These are phyloP conservation scores for Lentinula guzmanii DNA, from an alignment of 768 basidiomycete species.

Conservation along the genomic window DNA sequence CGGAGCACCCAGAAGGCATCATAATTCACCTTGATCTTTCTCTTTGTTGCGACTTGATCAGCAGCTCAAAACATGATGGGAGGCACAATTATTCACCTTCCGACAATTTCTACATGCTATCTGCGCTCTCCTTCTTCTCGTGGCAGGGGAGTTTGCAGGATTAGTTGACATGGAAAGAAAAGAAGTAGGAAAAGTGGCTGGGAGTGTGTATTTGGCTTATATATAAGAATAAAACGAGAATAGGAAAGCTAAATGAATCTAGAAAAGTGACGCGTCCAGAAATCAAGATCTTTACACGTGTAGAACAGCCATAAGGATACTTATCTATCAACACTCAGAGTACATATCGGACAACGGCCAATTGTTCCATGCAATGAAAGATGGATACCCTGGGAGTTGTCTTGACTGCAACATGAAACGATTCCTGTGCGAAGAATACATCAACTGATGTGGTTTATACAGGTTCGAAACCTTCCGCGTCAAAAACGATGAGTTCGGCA, in stretches of 20 bases:
- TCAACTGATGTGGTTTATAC: slow-evolving; percentile 1
- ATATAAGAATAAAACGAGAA: slow-evolving; percentile 1
- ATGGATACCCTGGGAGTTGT: slow-evolving; percentile 2
- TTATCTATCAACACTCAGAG: neutral
- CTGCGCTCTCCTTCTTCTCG: slow-evolving; percentile 29
- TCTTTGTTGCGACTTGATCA: neutral
- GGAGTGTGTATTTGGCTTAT: neutral
- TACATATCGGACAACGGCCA: neutral
- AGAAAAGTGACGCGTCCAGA: slow-evolving; percentile 4
- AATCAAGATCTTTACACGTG: slow-evolving; percentile 10
- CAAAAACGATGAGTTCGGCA: neutral
- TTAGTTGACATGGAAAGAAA: neutral
- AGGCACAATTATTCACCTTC: slow-evolving; percentile 22
- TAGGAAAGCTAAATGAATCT: neutral
- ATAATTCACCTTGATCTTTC: slow-evolving; percentile 44
- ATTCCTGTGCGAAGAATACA: slow-evolving; percentile 3
- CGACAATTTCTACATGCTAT: slow-evolving; percentile 55
- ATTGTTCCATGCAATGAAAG: neutral
- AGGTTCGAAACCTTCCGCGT: neutral
- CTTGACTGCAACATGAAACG: slow-evolving; percentile 5
- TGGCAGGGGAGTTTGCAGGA: slow-evolving; percentile 7
- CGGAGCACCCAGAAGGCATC: neutral
- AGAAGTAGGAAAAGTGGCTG: neutral
- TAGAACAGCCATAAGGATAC: slow-evolving; percentile 1
- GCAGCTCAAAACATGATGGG: neutral